These are phyloP conservation scores for Datisca glomerata DNA, from an alignment of 306 rosid genomes.

Conservation along the genomic window DNA sequence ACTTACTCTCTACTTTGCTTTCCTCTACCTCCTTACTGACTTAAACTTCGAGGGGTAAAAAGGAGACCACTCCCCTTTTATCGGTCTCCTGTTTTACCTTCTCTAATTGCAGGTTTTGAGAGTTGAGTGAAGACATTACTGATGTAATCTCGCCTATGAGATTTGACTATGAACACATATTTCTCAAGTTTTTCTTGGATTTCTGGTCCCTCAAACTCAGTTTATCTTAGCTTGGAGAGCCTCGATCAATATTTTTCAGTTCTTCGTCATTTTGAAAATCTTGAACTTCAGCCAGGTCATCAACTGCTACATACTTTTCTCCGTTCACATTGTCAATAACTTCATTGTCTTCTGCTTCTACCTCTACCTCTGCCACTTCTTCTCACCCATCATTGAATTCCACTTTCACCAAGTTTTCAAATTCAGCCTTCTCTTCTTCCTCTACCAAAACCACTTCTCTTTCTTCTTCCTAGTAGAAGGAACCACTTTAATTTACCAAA, in stretches of 20 bases:
- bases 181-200: conserved; percentile 9
- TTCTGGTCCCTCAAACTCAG: neutral
- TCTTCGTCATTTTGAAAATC: conserved; percentile 7
- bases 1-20: too few relatives aligned
- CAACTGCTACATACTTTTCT: conserved; percentile 3
- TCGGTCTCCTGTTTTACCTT: too few relatives aligned
- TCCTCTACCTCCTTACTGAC: too few relatives aligned
- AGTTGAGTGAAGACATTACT: too few relatives aligned
- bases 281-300: too few relatives aligned
- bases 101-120: too few relatives aligned
- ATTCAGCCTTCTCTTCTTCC: conserved; percentile 12
- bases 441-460: neutral
- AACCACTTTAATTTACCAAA: neutral
- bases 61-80: too few relatives aligned
- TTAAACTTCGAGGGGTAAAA: too few relatives aligned
- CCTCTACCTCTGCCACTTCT: neutral
- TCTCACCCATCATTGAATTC: neutral
- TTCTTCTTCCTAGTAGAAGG: neutral
- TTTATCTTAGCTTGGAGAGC: neutral
- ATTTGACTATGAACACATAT: too few relatives aligned
- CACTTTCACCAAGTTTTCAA: neutral
- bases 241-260: neutral
- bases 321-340: conserved; percentile 9
- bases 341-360: conserved; percentile 10
- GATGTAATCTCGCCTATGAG: too few relatives aligned